These are phyloP conservation scores for Cornus controversa DNA, from an alignment of 148 eudicot species.

Conservation along the genomic window DNA sequence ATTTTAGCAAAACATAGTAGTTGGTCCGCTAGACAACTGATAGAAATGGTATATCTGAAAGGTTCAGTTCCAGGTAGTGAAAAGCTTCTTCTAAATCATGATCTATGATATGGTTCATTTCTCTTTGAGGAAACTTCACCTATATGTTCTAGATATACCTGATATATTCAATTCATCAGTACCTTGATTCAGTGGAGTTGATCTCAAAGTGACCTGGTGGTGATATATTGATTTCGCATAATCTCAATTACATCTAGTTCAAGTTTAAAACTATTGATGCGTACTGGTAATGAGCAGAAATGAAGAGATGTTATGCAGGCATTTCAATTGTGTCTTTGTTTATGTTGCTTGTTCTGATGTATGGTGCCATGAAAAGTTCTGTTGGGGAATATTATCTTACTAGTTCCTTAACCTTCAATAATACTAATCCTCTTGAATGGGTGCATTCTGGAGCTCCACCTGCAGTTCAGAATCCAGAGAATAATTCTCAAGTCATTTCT, in stretches of 20 bases:
- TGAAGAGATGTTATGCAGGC: constrained; percentile 84
- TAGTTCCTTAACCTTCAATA: constrained; percentile 32
- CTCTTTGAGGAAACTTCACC: background rate
- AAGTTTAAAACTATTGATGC: background rate
- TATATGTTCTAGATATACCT: background rate
- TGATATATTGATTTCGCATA: background rate
- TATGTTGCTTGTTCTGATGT: constrained; percentile 63
- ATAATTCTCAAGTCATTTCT: constrained; percentile 49
- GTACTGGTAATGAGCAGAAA: constrained; percentile 37
- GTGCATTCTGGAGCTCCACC: constrained; percentile 58
- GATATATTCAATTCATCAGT: background rate
- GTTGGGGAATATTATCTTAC: constrained; percentile 43
- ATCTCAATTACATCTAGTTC: background rate
- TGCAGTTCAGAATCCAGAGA: constrained; percentile 46
- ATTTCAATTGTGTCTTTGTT: constrained; percentile 54
- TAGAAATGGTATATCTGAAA: constrained; percentile 1
- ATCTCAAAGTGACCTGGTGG: background rate
- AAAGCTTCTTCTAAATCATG: background rate
- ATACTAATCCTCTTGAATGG: constrained; percentile 80
- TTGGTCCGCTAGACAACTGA: background rate
- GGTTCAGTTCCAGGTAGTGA: background rate
- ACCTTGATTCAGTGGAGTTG: background rate
- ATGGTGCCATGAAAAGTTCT: constrained; percentile 50
- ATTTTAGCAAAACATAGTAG: background rate
- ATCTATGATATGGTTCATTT: background rate